phyloP scores from a whole-genome alignment of 2,329 filamentous ascomycete species.

The Anthostomella pinea region DNA sequence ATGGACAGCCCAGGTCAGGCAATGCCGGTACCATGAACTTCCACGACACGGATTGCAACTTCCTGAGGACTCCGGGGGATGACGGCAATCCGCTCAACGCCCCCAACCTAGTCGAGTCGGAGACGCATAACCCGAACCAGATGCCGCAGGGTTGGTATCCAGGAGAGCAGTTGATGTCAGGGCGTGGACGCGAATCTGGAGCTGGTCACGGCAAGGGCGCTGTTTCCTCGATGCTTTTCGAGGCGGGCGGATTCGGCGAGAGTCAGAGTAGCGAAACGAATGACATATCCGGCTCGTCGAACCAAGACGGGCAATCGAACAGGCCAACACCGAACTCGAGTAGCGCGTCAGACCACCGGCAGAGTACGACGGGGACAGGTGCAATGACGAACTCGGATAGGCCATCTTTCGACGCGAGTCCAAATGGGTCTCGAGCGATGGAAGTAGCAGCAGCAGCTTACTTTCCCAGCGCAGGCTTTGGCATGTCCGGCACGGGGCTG shows the following conservation, averaged over 20 bases:
- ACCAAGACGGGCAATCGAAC: slow-evolving; percentile 47
- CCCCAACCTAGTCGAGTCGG: slow-evolving; percentile 40
- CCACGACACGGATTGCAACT: slow-evolving; percentile 30
- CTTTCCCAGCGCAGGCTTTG: slow-evolving; percentile 40
- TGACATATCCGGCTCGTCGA: slow-evolving; percentile 48
- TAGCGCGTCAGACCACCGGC: slow-evolving; percentile 42
- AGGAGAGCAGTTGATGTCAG: slow-evolving; percentile 38
- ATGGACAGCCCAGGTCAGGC: slow-evolving; percentile 8
- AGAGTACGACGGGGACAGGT: slow-evolving; percentile 25
- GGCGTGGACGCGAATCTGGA: slow-evolving; percentile 22
- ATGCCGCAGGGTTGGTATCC: slow-evolving; percentile 35
- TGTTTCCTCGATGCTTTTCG: slow-evolving; percentile 14
- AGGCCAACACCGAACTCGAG: slow-evolving; percentile 61
- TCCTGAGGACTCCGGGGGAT: slow-evolving; percentile 29
- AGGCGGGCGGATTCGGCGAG: slow-evolving; percentile 35
- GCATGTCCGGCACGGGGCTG: slow-evolving; percentile 32
- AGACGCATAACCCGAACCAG: slow-evolving; percentile 8
- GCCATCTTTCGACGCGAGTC: slow-evolving; percentile 52
- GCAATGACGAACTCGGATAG: slow-evolving; percentile 37
- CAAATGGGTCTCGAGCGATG: slow-evolving; percentile 43
- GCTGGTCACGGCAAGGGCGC: slow-evolving; percentile 13
- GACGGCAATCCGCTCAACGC: slow-evolving; percentile 38
- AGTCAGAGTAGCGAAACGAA: slow-evolving; percentile 43
- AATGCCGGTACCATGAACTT: slow-evolving; percentile 41
- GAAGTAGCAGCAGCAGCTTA: slow-evolving; percentile 38